Percentiles rank a stretch among this genome's conserved stretches.
Conservation (phyloP, 2,329 filamentous ascomycete genomes). For the Xylaria sp. region DNA sequence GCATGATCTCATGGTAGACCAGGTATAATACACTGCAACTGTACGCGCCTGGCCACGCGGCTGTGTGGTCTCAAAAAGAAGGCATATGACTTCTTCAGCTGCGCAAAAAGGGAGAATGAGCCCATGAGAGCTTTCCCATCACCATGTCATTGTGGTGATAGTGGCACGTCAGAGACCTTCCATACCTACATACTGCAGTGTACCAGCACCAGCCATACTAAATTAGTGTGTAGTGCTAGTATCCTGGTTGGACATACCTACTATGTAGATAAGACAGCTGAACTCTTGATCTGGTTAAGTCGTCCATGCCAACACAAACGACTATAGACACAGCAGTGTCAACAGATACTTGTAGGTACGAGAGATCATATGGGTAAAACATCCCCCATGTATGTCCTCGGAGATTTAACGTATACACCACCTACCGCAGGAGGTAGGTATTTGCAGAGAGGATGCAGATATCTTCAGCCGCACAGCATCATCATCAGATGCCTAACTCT, state of each 20-base stretch:
- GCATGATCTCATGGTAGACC: conserved; percentile 7
- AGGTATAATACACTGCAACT: neutral
- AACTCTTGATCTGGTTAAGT: neutral
- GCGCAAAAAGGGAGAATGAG: conserved; percentile 7
- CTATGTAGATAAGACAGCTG: conserved; percentile 25
- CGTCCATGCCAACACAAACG: conserved; percentile 19
- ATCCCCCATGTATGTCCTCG: neutral
- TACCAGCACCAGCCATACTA: neutral
- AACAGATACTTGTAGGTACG: neutral
- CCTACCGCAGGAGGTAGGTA: conserved; percentile 4
- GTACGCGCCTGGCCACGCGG: conserved; percentile 13
- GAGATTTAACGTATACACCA: neutral
- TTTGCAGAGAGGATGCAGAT: conserved; percentile 13
- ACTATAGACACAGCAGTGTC: neutral
- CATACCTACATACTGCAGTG: conserved; percentile 3
- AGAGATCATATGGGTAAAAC: neutral
- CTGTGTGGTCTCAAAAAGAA: conserved; percentile 3
- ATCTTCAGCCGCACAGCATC: conserved; percentile 28
- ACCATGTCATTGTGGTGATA: conserved; percentile 1
- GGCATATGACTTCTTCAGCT: conserved; percentile 21
- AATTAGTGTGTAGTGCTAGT: neutral
- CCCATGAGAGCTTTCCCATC: conserved; percentile 4
- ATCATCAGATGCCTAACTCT: conserved; percentile 11
- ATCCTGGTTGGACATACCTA: conserved; percentile 15
- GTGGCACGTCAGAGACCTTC: conserved; percentile 9